Evolutionary conservation across 2,329 filamentous ascomycete species (phyloP), one percentile per base, ranked within the genome.

Genomic region (Talaromyces rugulosus): DNA sequence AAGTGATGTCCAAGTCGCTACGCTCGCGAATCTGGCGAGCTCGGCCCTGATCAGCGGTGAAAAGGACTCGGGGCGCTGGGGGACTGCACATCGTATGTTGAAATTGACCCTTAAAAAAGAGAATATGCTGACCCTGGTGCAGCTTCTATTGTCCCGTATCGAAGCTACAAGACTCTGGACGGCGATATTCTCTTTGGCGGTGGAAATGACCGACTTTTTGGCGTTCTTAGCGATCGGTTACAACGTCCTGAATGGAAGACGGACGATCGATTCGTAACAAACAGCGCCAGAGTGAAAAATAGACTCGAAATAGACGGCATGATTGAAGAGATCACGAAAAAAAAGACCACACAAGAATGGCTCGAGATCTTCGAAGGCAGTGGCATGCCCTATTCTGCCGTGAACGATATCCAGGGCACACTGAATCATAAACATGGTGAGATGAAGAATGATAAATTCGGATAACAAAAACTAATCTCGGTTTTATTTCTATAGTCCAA

Each of bases 91-190:
- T 81, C 95, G 90, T 91, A 80, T 74, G 33, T 30, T 31, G 16
- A 14, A n/a, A 31, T 31, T 14, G 7, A n/a, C 4, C 23, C 3
- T 16, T 7, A 16, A 47, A 6, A 14, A 6, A 47, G n/a, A 47
- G 16, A 47, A 18, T 53, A 28, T 36, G 54, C 23, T 54, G 27
- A 53, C 28, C n/a, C 52, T 54, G 47, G 63, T 70, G 61, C 62
- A 93, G 90, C 94, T n/a, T 96, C 92, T 0, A 98, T 99, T 72
- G 95, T 99, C 0, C 95, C 95, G 0, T 99, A 99, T 75, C 88
- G 89, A 69, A 91, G 92, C 0, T 99, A 88, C 77, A 82, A 83
- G 69, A 88, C 86, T 2, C 75, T 75, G 2, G 85, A 89, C 64
- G 86, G 86, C 16, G 84, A 87, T 67, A 83, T 89, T 56, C 78